phyloP scores from a whole-genome alignment of 108 stramenopile species.

The Fragilariopsis cylindrus region DNA sequence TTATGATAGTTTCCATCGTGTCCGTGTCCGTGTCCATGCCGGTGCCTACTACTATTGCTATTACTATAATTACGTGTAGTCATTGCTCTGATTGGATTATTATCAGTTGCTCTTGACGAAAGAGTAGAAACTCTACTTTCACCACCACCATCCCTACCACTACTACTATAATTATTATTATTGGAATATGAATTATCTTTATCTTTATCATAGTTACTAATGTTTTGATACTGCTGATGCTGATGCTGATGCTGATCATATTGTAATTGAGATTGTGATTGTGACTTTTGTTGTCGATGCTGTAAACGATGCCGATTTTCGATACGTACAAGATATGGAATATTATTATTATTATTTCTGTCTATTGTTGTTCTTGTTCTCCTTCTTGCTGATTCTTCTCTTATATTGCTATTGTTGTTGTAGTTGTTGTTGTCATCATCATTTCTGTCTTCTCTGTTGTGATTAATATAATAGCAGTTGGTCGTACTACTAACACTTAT shows the following conservation, averaged over 20 bases:
- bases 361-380: too few species aligned
- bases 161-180: too few species aligned
- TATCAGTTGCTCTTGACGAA: neutral
- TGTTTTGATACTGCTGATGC: neutral
- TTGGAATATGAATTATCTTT: neutral
- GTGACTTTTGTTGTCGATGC: neutral
- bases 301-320: neutral
- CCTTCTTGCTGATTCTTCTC: neutral
- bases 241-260: neutral
- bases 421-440: neutral
- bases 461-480: neutral
- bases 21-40: neutral
- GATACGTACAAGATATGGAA: constrained; percentile 2
- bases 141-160: neutral
- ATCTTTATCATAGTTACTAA: neutral
- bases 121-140: neutral
- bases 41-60: neutral
- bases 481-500: neutral
- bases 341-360: neutral
- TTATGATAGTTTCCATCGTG: neutral
- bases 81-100: too few species aligned
- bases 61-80: neutral
- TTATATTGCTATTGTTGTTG: neutral
- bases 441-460: too few species aligned
- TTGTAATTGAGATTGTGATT: neutral